Conservation (phyloP, 306 rosid species). For the Glycine tomentella region DNA sequence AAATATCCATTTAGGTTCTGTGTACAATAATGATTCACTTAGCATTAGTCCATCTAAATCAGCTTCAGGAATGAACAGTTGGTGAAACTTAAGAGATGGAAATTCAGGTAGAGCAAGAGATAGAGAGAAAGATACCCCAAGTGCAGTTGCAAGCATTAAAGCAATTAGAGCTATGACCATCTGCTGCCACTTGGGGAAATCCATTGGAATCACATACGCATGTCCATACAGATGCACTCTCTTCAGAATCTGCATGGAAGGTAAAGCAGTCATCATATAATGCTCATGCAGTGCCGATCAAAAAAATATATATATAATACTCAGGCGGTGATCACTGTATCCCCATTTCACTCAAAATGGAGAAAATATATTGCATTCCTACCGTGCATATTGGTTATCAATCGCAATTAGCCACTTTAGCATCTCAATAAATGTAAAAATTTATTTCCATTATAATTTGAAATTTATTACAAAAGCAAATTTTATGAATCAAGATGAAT, state of each 20-base stretch:
- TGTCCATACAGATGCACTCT: conserved; percentile 67
- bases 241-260: conserved; percentile 62
- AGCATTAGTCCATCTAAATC: conserved; percentile 33
- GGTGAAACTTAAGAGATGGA: background rate
- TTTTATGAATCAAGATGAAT: background rate
- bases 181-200: conserved; percentile 78
- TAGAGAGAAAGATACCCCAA: conserved; percentile 67
- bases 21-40: conserved; percentile 12
- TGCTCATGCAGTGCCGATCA: no score
- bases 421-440: background rate
- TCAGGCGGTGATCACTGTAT: no score
- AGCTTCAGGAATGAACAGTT: conserved; percentile 20
- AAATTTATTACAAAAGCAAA: conserved; percentile 25
- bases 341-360: no score
- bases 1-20: conserved; percentile 12
- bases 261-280: no score
- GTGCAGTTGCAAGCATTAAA: conserved; percentile 89
- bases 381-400: background rate
- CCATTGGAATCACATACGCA: conserved; percentile 78
- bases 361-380: no score
- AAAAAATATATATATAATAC: no score
- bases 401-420: background rate
- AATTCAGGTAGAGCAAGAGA: conserved; percentile 36
- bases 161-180: conserved; percentile 60
- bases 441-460: background rate